Evolutionary conservation across 1,284 basidiomycete genomes (phyloP), one percentile per base, ranked within the genome.

Genomic region (Microbotryum intermedium): DNA sequence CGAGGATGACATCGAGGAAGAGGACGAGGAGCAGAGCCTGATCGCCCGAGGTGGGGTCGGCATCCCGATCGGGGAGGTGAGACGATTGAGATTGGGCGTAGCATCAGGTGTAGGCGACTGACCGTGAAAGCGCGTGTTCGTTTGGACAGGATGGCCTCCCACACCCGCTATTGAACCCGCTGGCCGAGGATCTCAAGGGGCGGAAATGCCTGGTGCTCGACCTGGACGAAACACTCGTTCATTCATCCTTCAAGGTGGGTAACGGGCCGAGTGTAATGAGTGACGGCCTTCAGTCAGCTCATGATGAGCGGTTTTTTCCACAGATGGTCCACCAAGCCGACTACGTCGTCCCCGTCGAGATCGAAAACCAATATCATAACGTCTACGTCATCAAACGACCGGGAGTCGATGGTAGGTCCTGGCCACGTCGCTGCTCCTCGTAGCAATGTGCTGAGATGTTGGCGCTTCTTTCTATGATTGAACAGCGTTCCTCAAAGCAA

Each of bases 351-450:
- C 95, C 95, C 1, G 94, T 98, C 51, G 95, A 98, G 77, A 99
- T 99, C 67, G 95, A 99, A 74, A 92, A 90, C 65, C 86, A 94
- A 70, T 90, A 88, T 80, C 94, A 99, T 76, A 97, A 97, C 72
- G 91, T 98, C 63, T 97, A 98, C 76, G 95, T 98, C 47, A 91
- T 99, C 76, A 99, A 99, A 77, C 85, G 94, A 51, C 94, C 94
- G 3, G 94, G 94, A 9, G 95, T 99, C 28, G 94, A 99, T 77
- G 86, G 65, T 61, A 8, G 39, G 59, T 50, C 23, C 54, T 47
- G 7, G 42, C 20, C 47, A 29, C 20, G 39, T 45, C 3, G 7
- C 18, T 25, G 30, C 21, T 30, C 43, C 11, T 2, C n/a, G 8
- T 13, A 8, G 18, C 16, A n/a, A 7, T 45, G 25, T 10, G 25